Conservation (phyloP, 2,329 filamentous ascomycete genomes). For the Knufia petricola region DNA sequence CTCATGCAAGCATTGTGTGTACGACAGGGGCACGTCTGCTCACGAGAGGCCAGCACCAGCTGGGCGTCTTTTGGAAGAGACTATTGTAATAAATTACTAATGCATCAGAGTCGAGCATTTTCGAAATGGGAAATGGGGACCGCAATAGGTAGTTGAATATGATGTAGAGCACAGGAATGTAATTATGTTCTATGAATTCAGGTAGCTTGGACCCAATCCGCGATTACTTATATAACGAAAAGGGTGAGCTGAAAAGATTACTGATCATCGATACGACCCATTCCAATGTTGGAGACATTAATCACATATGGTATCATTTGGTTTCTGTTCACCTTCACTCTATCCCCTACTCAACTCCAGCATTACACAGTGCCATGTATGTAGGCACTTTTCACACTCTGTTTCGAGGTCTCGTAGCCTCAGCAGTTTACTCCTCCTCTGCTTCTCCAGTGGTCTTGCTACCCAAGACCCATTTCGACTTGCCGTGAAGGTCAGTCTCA, state of each 20-base stretch:
- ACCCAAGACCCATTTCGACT: slow-evolving; percentile 35
- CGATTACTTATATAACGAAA: too few species aligned
- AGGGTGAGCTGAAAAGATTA: too few species aligned
- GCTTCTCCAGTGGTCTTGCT: slow-evolving; percentile 35
- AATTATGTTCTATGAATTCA: not conserved
- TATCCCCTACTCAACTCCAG: not conserved
- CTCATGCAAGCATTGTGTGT: too few species aligned
- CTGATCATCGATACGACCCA: too few species aligned
- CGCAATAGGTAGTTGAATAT: too few species aligned
- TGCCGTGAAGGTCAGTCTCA: slow-evolving; percentile 38
- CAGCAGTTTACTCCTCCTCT: slow-evolving; percentile 30
- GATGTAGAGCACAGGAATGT: not conserved
- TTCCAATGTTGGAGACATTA: slow-evolving; percentile 1
- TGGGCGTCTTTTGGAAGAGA: too few species aligned
- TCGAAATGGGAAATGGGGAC: too few species aligned
- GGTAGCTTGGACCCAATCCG: not conserved
- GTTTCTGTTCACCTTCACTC: slow-evolving; percentile 6
- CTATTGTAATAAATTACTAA: too few species aligned
- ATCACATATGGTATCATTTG: slow-evolving; percentile 10
- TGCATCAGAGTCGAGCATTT: too few species aligned
- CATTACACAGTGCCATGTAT: not conserved
- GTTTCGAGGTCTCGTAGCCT: slow-evolving; percentile 4
- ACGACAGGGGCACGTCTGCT: too few species aligned
- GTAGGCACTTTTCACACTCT: not conserved
- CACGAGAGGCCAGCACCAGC: too few species aligned